These are phyloP conservation scores for Panicum virgatum DNA, from an alignment of 202 grass and related monocot species.

Conservation along the genomic window DNA sequence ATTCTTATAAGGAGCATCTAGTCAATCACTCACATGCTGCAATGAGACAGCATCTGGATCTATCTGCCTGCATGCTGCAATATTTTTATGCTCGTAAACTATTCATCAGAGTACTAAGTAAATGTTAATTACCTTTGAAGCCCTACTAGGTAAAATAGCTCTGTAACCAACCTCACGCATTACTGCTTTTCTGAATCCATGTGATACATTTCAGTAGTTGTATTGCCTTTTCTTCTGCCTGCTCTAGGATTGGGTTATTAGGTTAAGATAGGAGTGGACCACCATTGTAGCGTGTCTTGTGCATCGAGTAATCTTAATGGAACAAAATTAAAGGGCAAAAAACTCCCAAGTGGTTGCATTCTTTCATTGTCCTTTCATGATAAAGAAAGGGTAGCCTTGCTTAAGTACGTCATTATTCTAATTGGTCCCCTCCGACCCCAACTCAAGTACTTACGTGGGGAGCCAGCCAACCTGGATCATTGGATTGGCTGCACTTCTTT, in stretches of 20 bases:
- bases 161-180: background rate
- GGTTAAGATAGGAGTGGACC: conserved; percentile 19
- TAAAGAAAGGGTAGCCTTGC: conserved; percentile 29
- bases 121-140: background rate
- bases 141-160: conserved; percentile 20
- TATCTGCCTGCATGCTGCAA: conserved; percentile 12
- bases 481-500: conserved; percentile 16
- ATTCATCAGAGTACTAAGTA: background rate
- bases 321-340: conserved; percentile 37
- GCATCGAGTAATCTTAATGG: conserved; percentile 20
- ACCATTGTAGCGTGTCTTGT: conserved; percentile 1
- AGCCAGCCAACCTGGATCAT: conserved; percentile 35
- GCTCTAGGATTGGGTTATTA: conserved; percentile 11
- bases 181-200: background rate
- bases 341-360: conserved; percentile 34
- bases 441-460: conserved; percentile 18
- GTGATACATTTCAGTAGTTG: conserved; percentile 21
- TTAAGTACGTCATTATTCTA: conserved; percentile 40
- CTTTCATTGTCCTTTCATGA: conserved; percentile 32
- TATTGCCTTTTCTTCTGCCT: background rate
- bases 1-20: conserved; percentile 34
- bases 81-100: conserved; percentile 14
- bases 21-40: conserved; percentile 33
- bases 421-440: conserved; percentile 14
- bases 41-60: conserved; percentile 28